Evolutionary conservation across 306 rosid genomes (phyloP), one percentile per base, ranked within the genome.

Genomic region (Trifolium subterraneum): DNA sequence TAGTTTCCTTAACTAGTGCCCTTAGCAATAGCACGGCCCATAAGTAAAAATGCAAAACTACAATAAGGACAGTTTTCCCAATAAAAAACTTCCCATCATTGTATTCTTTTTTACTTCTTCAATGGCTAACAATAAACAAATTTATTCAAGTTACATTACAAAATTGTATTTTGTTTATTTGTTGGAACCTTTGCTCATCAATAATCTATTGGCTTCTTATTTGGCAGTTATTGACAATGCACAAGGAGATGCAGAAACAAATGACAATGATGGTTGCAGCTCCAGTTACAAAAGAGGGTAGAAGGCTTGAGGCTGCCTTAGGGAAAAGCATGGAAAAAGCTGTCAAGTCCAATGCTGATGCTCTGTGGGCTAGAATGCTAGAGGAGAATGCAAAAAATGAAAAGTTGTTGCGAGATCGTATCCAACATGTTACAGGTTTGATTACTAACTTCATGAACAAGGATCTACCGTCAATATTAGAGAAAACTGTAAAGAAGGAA

Each of bases 201-300:
- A 60, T 58, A 70, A 54, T 42, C 55, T 31, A 14, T 20, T 72
- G 22, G 67, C 62, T 25, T 65, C 33, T 42, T 42, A 70, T 63
- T 41, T 52, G 64, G 80, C 96, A 95, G 99, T 64, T 95, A 39
- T 31, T 95, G 78, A 72, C 84, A 36, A 89, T 84, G 88, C 97
- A 92, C 73, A 95, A 88, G 68, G 99, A 95, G 68, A 74, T 83
- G 87, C 99, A 92, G 82, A 95, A 92, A 83, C 98, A 95, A 85
- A 86, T 95, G 87, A 70, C 91, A 48, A 82, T 74, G 89, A 82
- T 79, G 69, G 87, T 86, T 66, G 73, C 98, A 3, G 92, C 81
- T 74, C 99, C 96, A 11, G 84, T 92, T 64, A 82, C 93, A 23
- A 95, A 95, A 90, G 99, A 95, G 84, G 95, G 99, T 52, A 90